phyloP scores from a whole-genome alignment of 2,329 filamentous ascomycete species.

The Epichloe bromicola region DNA sequence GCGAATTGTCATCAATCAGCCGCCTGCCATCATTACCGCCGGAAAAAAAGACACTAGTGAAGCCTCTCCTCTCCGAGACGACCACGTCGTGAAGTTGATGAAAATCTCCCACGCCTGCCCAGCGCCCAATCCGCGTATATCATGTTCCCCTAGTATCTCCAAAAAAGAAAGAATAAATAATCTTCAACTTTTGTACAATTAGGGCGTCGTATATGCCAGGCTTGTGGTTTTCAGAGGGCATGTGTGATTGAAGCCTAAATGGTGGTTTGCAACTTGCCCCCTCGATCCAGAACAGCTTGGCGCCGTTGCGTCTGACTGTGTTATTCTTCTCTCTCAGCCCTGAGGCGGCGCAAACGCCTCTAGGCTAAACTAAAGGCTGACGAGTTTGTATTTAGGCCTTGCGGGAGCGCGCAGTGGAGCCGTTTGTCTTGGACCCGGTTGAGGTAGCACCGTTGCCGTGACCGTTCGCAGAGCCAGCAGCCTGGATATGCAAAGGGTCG shows the following conservation, averaged over 20 bases:
- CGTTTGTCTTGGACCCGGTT: constrained; percentile 44
- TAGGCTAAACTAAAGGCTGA: neutral
- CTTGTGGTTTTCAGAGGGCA: neutral
- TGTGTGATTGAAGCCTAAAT: neutral
- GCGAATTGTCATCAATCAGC: constrained; percentile 15
- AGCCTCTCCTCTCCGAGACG: constrained; percentile 5
- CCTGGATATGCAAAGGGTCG: constrained; percentile 65
- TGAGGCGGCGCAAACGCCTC: neutral
- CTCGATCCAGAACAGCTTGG: neutral
- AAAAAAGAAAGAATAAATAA: neutral
- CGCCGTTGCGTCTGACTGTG: neutral
- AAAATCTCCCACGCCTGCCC: neutral
- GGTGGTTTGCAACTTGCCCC: neutral
- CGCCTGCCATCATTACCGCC: constrained; percentile 18
- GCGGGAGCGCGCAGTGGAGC: constrained; percentile 51
- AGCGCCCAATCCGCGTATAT: neutral
- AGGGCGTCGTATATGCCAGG: neutral
- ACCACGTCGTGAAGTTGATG: constrained; percentile 1
- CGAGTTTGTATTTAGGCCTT: constrained; percentile 38
- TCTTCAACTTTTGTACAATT: constrained; percentile 4
- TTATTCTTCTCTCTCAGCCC: neutral
- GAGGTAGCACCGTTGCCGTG: constrained; percentile 39
- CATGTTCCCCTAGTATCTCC: constrained; percentile 2
- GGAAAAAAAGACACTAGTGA: constrained; percentile 16
- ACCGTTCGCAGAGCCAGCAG: constrained; percentile 37